Conservation (phyloP, 495 filamentous ascomycete genomes). For the Bryoglossum gracile region DNA sequence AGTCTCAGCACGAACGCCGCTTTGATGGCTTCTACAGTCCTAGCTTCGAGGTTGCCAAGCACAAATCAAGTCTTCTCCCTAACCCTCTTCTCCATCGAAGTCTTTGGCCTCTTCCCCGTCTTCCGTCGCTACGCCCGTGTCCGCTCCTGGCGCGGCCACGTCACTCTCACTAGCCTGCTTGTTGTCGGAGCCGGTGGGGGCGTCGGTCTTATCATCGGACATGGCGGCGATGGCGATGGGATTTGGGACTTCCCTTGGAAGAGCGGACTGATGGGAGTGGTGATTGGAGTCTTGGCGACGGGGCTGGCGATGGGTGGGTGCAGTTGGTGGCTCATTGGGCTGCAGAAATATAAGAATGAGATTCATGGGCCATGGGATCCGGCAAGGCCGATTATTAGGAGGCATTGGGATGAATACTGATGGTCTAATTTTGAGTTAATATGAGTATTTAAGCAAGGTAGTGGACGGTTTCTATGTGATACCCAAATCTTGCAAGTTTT, state of each 20-base stretch:
- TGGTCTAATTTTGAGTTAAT: no score
- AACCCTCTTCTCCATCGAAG: slow-evolving; percentile 92
- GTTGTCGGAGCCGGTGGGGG: slow-evolving; percentile 76
- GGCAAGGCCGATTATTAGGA: slow-evolving; percentile 68
- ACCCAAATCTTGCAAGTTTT: no score
- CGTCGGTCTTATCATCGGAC: slow-evolving; percentile 52
- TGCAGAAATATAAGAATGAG: slow-evolving; percentile 99
- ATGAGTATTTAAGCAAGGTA: not conserved
- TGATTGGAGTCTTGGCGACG: slow-evolving; percentile 63
- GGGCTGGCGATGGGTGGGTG: slow-evolving; percentile 83
- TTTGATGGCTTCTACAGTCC: slow-evolving; percentile 86
- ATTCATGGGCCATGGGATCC: slow-evolving; percentile 98
- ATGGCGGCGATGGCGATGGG: slow-evolving; percentile 43
- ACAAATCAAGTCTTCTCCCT: slow-evolving; percentile 94
- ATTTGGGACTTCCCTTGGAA: slow-evolving; percentile 43
- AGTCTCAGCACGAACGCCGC: slow-evolving; percentile 91
- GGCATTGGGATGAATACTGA: slow-evolving; percentile 24
- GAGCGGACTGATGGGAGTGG: slow-evolving; percentile 59
- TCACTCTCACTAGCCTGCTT: slow-evolving; percentile 68
- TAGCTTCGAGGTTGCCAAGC: slow-evolving; percentile 77
- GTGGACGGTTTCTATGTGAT: no score
- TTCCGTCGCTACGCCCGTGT: slow-evolving; percentile 83
- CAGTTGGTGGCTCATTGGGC: slow-evolving; percentile 94
- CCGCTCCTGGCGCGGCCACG: slow-evolving; percentile 75
- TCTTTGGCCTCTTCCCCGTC: slow-evolving; percentile 93